Base-by-base conservation (phyloP, 805 yeast species). In the Komagataella pastoris region DNA sequence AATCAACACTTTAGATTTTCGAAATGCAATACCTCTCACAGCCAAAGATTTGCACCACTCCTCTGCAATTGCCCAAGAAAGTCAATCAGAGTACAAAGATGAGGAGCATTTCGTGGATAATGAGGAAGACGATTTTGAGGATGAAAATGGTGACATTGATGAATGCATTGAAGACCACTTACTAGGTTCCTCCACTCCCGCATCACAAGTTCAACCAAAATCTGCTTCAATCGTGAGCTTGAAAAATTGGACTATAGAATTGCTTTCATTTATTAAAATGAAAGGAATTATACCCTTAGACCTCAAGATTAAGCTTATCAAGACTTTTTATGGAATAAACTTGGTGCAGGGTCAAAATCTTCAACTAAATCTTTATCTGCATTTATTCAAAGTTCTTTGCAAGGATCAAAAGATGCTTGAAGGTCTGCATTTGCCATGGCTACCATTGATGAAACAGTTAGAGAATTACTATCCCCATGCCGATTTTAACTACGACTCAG, bases 231-330 rank as follows among this genome's bases (percentile, higher is more conserved):
- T 87, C 6, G 80, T 85, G 6, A 76, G 82, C 47, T 83, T 88
- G 6, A 75, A 83, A 51, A 86, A 84, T 53, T 90, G 97, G 96
- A 84, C 97, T 0, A 81, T 84, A 51, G 97, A 89, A 63, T 72
- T 91, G 55, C 76, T 79, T 50, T 82, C 84, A 46, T 84, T 96
- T 77, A 64, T 88, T 51, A 77, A 77, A 58, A 82, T 85, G 80
- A 86, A 87, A 58, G 80, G 85, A 59, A 85, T 84, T 50, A 74
- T 91, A 69, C 97, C 99, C 0, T 58, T 88, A 10, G 57, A 71
- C 1, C 65, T 82, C 48, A 75, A 89, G 51, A 72, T 80, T 19
- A 68, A 77, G 1, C 71, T 91, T 46, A 80, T 88, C 0, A 71
- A 72, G 52, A 85, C 87, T 1, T 90, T 79, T 61, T 89, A 80